phyloP scores from a whole-genome alignment of 257 asterid genomes.

The Solanum etuberosum region DNA sequence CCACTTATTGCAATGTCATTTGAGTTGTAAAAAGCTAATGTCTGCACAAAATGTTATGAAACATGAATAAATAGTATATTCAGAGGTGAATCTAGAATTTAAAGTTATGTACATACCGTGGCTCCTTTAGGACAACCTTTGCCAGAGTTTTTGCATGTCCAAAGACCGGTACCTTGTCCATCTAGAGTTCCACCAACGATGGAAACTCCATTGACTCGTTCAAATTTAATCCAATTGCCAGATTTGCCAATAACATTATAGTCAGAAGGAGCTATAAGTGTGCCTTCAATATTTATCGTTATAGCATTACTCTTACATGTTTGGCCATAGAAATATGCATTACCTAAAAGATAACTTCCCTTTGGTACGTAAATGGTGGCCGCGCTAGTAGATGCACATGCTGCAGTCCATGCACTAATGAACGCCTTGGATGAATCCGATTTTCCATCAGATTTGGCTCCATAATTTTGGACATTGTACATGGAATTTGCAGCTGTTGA shows the following conservation, averaged over 20 bases:
- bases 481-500: not conserved
- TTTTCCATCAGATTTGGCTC: conserved; percentile 39
- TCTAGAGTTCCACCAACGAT: conserved; percentile 46
- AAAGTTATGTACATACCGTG: conserved; percentile 23
- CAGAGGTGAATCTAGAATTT: not conserved
- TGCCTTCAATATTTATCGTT: conserved; percentile 22
- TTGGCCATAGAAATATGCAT: conserved; percentile 24
- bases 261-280: conserved; percentile 44
- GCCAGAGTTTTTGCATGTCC: conserved; percentile 50
- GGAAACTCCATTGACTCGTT: conserved; percentile 27
- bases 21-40: conserved; percentile 26
- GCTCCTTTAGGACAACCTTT: conserved; percentile 38
- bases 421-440: conserved; percentile 34
- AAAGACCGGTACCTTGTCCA: conserved; percentile 43
- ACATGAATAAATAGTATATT: not conserved
- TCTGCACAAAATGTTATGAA: conserved; percentile 16
- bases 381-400: conserved; percentile 34
- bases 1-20: conserved; percentile 31
- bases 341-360: conserved; percentile 28
- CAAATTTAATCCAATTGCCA: conserved; percentile 34
- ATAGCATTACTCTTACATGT: conserved; percentile 31
- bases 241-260: conserved; percentile 20
- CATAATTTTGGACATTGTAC: conserved; percentile 21
- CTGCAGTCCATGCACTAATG: conserved; percentile 38
- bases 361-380: conserved; percentile 37